Percentiles rank a stretch among this genome's conserved stretches.
Evolutionary conservation across 2,329 filamentous ascomycete species (phyloP).

Genomic region (Magnaporthales sp.): DNA sequence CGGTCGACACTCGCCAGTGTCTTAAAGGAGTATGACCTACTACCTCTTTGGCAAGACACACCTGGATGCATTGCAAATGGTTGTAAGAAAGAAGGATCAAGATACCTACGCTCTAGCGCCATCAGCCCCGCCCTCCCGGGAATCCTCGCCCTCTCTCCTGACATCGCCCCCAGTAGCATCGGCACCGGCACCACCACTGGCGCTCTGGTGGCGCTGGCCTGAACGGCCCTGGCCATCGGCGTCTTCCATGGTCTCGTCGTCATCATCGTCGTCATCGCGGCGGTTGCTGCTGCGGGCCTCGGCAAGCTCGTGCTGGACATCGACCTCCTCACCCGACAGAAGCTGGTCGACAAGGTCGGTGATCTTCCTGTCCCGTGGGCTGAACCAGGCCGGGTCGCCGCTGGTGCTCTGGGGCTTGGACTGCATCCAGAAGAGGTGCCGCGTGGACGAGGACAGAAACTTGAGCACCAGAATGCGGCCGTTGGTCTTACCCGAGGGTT

Average conservation of each 20-base stretch:
- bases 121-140: constrained; percentile 89
- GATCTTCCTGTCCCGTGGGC: constrained; percentile 75
- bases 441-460: constrained; percentile 84
- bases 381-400: constrained; percentile 69
- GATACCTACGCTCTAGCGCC: constrained; percentile 98
- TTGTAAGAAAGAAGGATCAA: background rate
- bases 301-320: constrained; percentile 66
- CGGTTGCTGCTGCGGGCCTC: constrained; percentile 39
- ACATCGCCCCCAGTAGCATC: constrained; percentile 87
- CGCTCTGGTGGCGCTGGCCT: constrained; percentile 44
- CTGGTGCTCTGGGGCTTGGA: constrained; percentile 62
- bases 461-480: constrained; percentile 91
- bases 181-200: constrained; percentile 72
- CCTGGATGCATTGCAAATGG: background rate
- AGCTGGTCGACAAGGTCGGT: constrained; percentile 79
- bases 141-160: constrained; percentile 78
- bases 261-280: constrained; percentile 33
- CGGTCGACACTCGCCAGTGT: background rate
- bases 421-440: constrained; percentile 94
- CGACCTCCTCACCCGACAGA: constrained; percentile 80
- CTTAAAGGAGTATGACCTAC: background rate
- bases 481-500: constrained; percentile 59
- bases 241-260: constrained; percentile 72
- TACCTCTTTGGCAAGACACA: background rate
- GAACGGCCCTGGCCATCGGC: constrained; percentile 56